phyloP scores from a whole-genome alignment of 768 basidiomycete species.

The Leccinum arenicola region DNA sequence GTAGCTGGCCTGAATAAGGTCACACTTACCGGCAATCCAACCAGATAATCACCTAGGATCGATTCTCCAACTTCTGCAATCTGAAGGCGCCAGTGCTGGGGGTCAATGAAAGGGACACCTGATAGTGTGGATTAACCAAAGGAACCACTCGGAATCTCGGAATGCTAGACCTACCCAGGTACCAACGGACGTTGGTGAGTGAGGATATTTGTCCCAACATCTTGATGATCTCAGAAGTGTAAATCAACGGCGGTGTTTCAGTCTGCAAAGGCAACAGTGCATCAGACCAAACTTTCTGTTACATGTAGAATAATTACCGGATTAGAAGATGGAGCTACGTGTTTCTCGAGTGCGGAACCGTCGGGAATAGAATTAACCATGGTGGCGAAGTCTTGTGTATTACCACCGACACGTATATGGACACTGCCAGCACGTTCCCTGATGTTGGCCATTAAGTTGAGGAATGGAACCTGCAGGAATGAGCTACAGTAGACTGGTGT shows the following conservation, averaged over 20 bases:
- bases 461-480: constrained; percentile 57
- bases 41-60: constrained; percentile 63
- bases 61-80: constrained; percentile 58
- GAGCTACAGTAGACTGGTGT: constrained; percentile 33
- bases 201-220: constrained; percentile 58
- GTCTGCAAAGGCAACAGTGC: background rate
- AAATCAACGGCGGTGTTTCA: constrained; percentile 43
- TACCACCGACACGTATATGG: constrained; percentile 72
- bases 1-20: background rate
- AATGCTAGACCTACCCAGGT: constrained; percentile 40
- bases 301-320: constrained; percentile 31
- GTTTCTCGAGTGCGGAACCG: constrained; percentile 51
- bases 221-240: constrained; percentile 65
- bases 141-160: background rate
- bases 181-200: constrained; percentile 62
- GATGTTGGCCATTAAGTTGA: constrained; percentile 77
- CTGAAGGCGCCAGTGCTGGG: constrained; percentile 44
- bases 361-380: constrained; percentile 50
- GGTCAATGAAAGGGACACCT: constrained; percentile 67
- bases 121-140: constrained; percentile 8
- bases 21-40: constrained; percentile 44
- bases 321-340: constrained; percentile 32
- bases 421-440: constrained; percentile 59
- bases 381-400: constrained; percentile 67
- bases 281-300: background rate